Evolutionary conservation across 345 rosid genomes (phyloP).

Genomic region (Nasturtium officinale): DNA sequence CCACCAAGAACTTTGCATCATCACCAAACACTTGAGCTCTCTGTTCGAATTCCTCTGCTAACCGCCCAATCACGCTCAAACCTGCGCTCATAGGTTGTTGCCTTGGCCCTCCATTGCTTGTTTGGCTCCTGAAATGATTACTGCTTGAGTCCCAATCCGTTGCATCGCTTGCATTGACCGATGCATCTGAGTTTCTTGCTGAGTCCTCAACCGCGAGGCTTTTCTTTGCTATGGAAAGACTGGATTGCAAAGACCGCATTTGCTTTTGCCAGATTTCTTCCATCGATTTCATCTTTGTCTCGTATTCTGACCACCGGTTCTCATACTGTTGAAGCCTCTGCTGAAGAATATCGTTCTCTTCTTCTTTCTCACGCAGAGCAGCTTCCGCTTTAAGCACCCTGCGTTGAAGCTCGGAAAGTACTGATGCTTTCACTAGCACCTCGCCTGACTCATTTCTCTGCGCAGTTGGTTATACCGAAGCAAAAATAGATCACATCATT

Average conservation of each 20-base stretch:
- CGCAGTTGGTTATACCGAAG: too few species aligned
- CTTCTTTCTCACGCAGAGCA: constrained; percentile 68
- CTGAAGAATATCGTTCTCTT: constrained; percentile 70
- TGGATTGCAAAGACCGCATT: constrained; percentile 77
- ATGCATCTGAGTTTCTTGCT: constrained; percentile 36
- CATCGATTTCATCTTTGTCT: constrained; percentile 89
- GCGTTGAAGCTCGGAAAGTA: constrained; percentile 67
- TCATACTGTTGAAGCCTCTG: constrained; percentile 72
- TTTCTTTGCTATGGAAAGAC: constrained; percentile 76
- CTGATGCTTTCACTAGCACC: constrained; percentile 56
- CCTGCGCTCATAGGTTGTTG: constrained; percentile 55
- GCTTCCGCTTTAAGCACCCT: constrained; percentile 71
- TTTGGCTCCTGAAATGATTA: constrained; percentile 41
- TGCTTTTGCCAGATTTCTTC: constrained; percentile 96
- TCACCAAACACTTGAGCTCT: constrained; percentile 66
- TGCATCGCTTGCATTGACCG: constrained; percentile 31
- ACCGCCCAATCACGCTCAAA: constrained; percentile 52
- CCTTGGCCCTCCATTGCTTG: constrained; percentile 11
- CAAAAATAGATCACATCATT: not conserved
- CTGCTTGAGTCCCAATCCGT: constrained; percentile 25
- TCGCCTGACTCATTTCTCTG: constrained; percentile 68
- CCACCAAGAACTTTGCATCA: constrained; percentile 57
- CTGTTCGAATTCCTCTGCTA: constrained; percentile 76
- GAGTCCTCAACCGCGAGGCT: constrained; percentile 62
- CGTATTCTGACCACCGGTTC: constrained; percentile 75